Base-by-base conservation (phyloP, 2,329 filamentous ascomycete species). In the Ophiosphaerella korrae region DNA sequence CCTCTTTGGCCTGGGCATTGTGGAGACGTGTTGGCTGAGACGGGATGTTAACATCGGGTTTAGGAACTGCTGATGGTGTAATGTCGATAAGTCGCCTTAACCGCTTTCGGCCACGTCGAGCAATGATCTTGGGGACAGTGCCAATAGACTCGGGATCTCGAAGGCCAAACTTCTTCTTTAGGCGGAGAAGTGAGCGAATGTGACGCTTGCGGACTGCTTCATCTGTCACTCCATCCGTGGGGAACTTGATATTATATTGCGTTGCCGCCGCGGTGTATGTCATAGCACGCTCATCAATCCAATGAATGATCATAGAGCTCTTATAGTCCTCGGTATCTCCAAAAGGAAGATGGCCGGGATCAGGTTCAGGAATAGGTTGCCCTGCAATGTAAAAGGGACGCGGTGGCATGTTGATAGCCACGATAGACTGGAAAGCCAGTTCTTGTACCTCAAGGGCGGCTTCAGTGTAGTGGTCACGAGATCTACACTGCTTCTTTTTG, bases 191-290 rank as follows among this genome's bases (percentile, higher is more conserved):
- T 16, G 44, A 29, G 12, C 45, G 21, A 11, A 58, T 48, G 34
- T 60, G 57, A 1, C 49, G 53, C 21, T 48, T 52, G 11, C 59
- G 57, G 12, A 62, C 24, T 3, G 57, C 53, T n/a, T 60, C 57
- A 12, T 54, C 50, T 1, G 42, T 58, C 5, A 48, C 23, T 3
- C 23, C 42, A 26, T 56, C 45, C 7, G 36, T 33, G 5, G 48
- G 48, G 31, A 62, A 62, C 38, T 26, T 51, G 9, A 23, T 8
- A 12, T 34, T 50, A 37, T 49, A 60, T 16, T 57, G 12, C 16
- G 31, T 32, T 7, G 47, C 36, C n/a, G 45, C 39, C 34, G 50
- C 41, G 12, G 38, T 49, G 35, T 58, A 60, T 1, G 53, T 45
- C 6, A 49, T 11, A 32, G 55, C 54, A 7, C 42, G 24, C 9